phyloP scores from a whole-genome alignment of 1,284 basidiomycete genomes.

The Heliocybe sulcata region DNA sequence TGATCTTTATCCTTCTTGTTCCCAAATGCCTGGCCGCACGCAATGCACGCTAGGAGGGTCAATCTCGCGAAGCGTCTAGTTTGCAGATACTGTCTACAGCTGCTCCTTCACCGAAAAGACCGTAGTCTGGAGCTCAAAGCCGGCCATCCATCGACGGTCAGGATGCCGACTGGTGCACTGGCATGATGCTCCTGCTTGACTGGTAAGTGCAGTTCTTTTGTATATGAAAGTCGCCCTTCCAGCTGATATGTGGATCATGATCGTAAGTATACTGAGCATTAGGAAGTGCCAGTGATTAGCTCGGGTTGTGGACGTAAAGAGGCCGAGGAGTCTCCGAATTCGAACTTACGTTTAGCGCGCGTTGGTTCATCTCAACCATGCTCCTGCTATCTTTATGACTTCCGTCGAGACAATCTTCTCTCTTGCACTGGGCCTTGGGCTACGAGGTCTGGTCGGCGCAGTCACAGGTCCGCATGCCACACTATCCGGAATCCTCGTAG shows the following conservation, averaged over 20 bases:
- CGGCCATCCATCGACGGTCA: too few species aligned
- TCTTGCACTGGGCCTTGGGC: not conserved
- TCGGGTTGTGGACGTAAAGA: not conserved
- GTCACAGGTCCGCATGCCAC: not conserved
- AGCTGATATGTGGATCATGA: not conserved
- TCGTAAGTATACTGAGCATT: not conserved
- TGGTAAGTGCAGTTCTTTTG: too few species aligned
- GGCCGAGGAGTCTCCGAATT: not conserved
- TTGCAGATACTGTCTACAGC: too few species aligned
- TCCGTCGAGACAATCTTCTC: not conserved
- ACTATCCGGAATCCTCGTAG: conserved; percentile 3
- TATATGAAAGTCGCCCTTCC: too few species aligned
- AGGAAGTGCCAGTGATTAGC: not conserved
- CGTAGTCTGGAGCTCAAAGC: too few species aligned
- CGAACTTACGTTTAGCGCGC: not conserved
- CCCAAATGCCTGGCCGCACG: too few species aligned
- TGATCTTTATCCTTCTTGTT: too few species aligned
- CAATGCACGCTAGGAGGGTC: too few species aligned
- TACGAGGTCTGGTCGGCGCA: not conserved
- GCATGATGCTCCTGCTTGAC: too few species aligned
- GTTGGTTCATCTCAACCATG: not conserved
- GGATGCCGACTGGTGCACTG: too few species aligned
- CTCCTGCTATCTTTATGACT: not conserved
- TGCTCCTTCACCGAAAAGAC: too few species aligned
- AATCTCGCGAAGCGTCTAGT: too few species aligned